Evolutionary conservation across 495 filamentous ascomycete species (phyloP).

Genomic region (Trichoderma erinaceum): DNA sequence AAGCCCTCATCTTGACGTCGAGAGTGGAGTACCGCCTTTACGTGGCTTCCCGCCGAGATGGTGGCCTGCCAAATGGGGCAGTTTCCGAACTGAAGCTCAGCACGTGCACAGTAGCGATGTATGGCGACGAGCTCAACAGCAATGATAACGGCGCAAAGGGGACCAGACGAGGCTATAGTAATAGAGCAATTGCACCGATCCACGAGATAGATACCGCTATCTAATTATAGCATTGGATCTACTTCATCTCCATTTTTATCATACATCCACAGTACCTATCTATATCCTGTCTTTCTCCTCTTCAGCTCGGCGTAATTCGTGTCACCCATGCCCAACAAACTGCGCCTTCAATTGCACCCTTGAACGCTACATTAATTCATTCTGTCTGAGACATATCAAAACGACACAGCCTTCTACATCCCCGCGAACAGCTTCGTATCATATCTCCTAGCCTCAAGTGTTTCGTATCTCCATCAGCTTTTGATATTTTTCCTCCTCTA

Average conservation of each 20-base stretch:
- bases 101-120: not conserved
- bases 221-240: no score
- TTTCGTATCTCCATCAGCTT: not conserved
- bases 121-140: not conserved
- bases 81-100: not conserved
- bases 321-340: not conserved
- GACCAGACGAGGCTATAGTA: no score
- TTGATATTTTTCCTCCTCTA: not conserved
- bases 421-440: not conserved
- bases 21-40: slow-evolving; percentile 2
- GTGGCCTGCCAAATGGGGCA: not conserved
- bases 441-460: not conserved
- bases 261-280: no score
- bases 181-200: no score
- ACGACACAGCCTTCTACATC: not conserved
- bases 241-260: no score
- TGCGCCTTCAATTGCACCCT: not conserved
- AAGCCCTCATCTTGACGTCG: not conserved
- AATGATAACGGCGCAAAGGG: no score
- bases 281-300: not conserved
- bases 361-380: not conserved
- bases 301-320: not conserved
- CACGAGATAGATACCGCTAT: no score
- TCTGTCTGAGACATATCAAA: not conserved
- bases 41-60: not conserved